These are phyloP conservation scores for Alternaria brassicicola DNA, from an alignment of 2,329 filamentous ascomycete species.

Conservation along the genomic window DNA sequence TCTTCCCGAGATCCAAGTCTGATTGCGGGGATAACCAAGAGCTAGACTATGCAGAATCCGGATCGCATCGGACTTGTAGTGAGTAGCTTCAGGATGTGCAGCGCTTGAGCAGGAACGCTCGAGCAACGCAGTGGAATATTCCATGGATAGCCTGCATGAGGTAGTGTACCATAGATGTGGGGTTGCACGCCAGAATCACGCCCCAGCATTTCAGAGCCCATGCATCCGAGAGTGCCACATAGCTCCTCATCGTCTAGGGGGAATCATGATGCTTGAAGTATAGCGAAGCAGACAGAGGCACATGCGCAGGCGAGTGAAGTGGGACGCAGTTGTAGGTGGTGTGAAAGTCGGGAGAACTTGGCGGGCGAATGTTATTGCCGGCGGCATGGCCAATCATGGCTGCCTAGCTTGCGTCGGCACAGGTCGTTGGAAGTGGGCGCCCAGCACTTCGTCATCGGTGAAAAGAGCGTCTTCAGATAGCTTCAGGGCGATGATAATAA, in stretches of 20 bases:
- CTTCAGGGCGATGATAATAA: too few species aligned
- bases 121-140: not conserved
- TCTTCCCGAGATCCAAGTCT: slow-evolving; percentile 28
- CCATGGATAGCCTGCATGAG: not conserved
- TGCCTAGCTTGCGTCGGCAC: too few species aligned
- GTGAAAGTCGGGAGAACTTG: not conserved
- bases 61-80: not conserved
- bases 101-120: slow-evolving; percentile 10
- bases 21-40: slow-evolving; percentile 17
- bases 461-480: too few species aligned
- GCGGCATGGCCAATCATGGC: slow-evolving; percentile 8
- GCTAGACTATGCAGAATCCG: slow-evolving; percentile 5
- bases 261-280: not conserved
- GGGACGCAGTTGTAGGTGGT: not conserved
- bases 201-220: not conserved
- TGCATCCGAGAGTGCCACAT: not conserved
- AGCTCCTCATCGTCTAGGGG: not conserved
- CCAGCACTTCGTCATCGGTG: too few species aligned
- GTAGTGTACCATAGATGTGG: not conserved
- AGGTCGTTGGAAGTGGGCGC: too few species aligned
- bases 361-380: slow-evolving; percentile 11
- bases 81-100: not conserved
- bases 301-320: not conserved
- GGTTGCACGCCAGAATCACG: not conserved
- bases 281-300: not conserved